These are phyloP conservation scores for Macrotyloma uniflorum DNA, from an alignment of 306 rosid species.

Conservation along the genomic window DNA sequence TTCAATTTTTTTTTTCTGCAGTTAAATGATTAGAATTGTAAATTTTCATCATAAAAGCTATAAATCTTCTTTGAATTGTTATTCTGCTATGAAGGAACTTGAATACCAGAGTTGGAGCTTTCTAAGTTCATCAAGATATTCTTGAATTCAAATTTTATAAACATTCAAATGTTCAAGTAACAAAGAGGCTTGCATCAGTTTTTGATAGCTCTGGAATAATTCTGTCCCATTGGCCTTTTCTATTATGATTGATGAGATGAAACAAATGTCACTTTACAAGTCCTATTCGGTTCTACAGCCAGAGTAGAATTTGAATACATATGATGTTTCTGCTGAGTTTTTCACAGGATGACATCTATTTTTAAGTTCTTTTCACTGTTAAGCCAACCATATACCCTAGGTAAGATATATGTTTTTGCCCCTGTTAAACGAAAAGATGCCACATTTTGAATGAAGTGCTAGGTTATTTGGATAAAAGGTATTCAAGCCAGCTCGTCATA, in stretches of 20 bases:
- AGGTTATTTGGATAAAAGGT: not conserved
- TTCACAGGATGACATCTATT: not conserved
- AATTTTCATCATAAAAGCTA: not conserved
- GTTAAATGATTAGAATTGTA: conserved; percentile 21
- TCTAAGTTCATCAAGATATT: not conserved
- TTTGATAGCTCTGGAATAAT: not conserved
- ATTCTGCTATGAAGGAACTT: not conserved
- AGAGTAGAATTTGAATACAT: conserved; percentile 6
- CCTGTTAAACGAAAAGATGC: not conserved
- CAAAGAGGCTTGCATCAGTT: not conserved
- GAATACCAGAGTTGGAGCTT: conserved; percentile 30
- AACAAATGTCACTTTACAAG: conserved; percentile 4
- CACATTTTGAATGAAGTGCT: not conserved
- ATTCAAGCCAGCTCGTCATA: not conserved
- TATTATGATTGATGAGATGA: not conserved
- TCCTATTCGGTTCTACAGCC: not conserved
- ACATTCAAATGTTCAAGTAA: not conserved
- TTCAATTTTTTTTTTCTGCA: not conserved
- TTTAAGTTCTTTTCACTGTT: conserved; percentile 7
- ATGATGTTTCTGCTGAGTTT: not conserved
- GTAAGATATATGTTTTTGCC: not conserved
- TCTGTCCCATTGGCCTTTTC: not conserved
- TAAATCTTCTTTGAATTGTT: not conserved
- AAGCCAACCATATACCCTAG: conserved; percentile 10
- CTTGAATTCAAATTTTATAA: not conserved